Evolutionary conservation across 2,329 filamentous ascomycete genomes (phyloP), one percentile per base, ranked within the genome.

Genomic region (Ophiostoma ips): DNA sequence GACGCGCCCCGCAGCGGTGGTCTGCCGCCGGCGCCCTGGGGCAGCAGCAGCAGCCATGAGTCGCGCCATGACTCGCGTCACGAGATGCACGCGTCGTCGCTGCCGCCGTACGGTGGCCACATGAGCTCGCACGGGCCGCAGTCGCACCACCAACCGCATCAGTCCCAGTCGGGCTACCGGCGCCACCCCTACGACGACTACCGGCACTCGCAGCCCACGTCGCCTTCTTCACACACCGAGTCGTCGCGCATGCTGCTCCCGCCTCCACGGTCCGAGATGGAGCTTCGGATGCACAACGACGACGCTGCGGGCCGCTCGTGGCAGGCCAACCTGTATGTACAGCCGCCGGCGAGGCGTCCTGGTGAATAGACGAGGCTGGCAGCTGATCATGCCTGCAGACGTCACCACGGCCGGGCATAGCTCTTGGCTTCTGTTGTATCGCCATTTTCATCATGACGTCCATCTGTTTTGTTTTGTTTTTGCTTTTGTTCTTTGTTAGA

Each of bases 201-300:
- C 40, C 52, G 45, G n/a, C 35, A 45, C 16, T 50, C 51, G 37
- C 51, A 45, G 45, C 51, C 50, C 3, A 12, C 41, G 12, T 36
- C 49, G 5, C 63, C 62, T 12, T 34, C 62, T 12, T 34, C 16
- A 2, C 51, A 57, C 34, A 15, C 46, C 1, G 50, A 56, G 5
- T 19, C 53, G 37, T 49, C 51, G 5, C 53, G 19, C 30, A 44
- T 40, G 31, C 48, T 55, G 3, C 55, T 55, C 2, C 53, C 56
- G 21, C 55, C 55, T 9, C 52, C 55, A 0, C 53, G 47, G 11
- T 51, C 52, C 16, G 44, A 36, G 41, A 57, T 59, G 3, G 60
- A 76, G 47, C 57, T 73, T 38, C 67, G 71, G 52, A 67, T 68
- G 33, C 69, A 76, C 33, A 66, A 70, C 19, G 71, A 76, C 49